phyloP scores from a whole-genome alignment of 2,329 filamentous ascomycete genomes.

The Cryphonectria parasitica region DNA sequence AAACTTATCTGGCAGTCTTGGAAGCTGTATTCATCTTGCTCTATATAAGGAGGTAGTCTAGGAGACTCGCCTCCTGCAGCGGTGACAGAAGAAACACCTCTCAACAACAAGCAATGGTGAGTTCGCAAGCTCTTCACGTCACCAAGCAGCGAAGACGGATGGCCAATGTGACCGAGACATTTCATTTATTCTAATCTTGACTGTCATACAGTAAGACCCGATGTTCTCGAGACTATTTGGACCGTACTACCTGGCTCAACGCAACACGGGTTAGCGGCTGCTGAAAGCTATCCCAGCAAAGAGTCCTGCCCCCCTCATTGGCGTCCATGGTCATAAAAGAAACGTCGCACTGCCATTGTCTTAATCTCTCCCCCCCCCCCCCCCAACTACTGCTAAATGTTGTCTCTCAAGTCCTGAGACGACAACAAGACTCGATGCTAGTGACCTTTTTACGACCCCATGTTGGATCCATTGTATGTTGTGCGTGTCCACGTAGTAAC shows the following conservation, averaged over 20 bases:
- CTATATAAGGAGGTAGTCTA: too few species aligned
- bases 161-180: neutral
- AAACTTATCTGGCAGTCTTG: too few species aligned
- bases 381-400: too few species aligned
- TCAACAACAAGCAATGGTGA: neutral
- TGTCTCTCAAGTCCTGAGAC: too few species aligned
- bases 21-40: neutral
- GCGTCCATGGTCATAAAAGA: neutral
- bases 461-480: neutral
- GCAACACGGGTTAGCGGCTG: neutral
- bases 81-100: too few species aligned
- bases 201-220: neutral
- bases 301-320: neutral
- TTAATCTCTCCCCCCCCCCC: neutral
- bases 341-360: neutral
- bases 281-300: neutral
- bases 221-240: neutral
- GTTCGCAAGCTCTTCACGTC: neutral
- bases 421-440: neutral
- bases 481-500: neutral
- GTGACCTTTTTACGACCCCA: neutral
- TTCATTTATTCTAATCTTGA: neutral
- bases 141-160: neutral
- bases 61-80: too few species aligned
- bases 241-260: neutral